These are phyloP conservation scores for Bromus sterilis DNA, from an alignment of 176 grass and related monocot genomes.

Conservation along the genomic window DNA sequence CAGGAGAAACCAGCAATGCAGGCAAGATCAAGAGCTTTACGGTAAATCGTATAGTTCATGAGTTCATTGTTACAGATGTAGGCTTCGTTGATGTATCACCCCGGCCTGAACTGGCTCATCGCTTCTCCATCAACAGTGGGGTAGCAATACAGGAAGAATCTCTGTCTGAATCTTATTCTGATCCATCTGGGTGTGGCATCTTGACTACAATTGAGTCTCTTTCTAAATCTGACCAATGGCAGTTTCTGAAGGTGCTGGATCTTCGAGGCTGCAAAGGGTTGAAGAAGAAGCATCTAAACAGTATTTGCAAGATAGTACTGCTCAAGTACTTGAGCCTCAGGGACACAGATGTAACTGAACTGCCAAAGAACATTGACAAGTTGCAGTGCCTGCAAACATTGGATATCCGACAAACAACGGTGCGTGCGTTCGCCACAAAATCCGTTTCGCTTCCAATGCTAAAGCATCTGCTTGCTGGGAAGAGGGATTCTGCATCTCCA, in stretches of 20 bases:
- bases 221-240: background rate
- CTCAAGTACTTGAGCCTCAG: background rate
- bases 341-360: background rate
- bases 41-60: background rate
- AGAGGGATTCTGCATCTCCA: background rate
- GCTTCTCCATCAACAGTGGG: background rate
- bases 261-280: background rate
- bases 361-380: background rate
- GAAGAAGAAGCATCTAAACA: background rate
- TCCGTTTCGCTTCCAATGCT: background rate
- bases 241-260: background rate
- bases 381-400: background rate
- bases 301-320: background rate
- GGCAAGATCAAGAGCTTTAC: background rate
- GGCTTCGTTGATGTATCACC: background rate
- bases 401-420: background rate
- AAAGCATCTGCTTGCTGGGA: background rate
- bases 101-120: background rate
- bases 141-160: background rate
- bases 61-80: background rate
- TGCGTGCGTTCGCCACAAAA: background rate
- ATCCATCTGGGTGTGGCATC: background rate
- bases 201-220: background rate
- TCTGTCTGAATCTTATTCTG: background rate
- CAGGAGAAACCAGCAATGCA: background rate